These are phyloP conservation scores for Colletotrichum plurivorum DNA, from an alignment of 2,329 filamentous ascomycete species.

Conservation along the genomic window DNA sequence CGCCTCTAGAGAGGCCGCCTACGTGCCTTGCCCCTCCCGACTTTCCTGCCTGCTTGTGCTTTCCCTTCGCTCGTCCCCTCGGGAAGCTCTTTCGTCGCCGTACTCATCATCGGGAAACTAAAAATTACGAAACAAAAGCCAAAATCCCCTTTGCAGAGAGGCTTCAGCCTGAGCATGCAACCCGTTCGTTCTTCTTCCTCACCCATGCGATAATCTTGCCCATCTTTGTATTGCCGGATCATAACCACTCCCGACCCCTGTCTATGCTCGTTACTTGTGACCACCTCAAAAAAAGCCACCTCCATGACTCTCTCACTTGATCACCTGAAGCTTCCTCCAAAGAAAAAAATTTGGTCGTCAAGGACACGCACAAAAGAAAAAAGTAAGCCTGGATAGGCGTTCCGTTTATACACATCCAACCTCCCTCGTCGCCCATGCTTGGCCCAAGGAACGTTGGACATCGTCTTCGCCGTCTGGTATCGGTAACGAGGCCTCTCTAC, in stretches of 20 bases:
- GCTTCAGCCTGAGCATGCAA: constrained; percentile 27
- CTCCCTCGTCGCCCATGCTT: constrained; percentile 24
- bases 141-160: constrained; percentile 32
- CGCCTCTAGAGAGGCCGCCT: constrained; percentile 31
- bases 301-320: constrained; percentile 13
- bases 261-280: constrained; percentile 42
- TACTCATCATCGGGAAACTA: constrained; percentile 35
- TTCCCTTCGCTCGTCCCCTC: constrained; percentile 9
- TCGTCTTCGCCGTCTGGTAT: background rate
- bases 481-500: constrained; percentile 5
- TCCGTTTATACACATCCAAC: constrained; percentile 40
- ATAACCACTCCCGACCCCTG: constrained; percentile 36
- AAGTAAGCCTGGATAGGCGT: constrained; percentile 22
- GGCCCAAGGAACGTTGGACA: constrained; percentile 24
- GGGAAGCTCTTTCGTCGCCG: constrained; percentile 6
- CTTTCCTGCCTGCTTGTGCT: constrained; percentile 12
- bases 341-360: constrained; percentile 28
- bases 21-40: constrained; percentile 30
- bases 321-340: constrained; percentile 6
- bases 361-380: constrained; percentile 40
- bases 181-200: constrained; percentile 24
- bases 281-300: constrained; percentile 16
- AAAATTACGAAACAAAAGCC: constrained; percentile 38
- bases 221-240: constrained; percentile 41
- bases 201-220: constrained; percentile 38